Evolutionary conservation across 164 flowering plant species (phyloP), one percentile per base, ranked within the genome.

Genomic region (Umbellularia californica): DNA sequence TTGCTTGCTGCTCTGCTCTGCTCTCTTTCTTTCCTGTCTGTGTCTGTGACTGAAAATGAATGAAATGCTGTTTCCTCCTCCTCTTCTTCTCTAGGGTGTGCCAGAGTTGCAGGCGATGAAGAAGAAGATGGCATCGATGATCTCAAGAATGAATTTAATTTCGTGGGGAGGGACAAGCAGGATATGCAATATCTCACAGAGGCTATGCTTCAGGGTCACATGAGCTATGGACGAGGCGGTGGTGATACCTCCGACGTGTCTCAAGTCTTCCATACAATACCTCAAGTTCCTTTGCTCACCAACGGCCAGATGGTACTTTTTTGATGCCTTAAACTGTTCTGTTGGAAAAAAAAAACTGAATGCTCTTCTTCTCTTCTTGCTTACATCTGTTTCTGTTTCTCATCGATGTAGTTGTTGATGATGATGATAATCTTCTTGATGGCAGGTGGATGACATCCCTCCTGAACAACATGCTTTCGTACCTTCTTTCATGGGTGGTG

Each of bases 121-220:
- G 92, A 88, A 70, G 92, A 88, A 75, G 91, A 88, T 68, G 90
- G 65, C 58, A 74, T 74, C 5, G 91, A 88, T 76, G 91, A 88
- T 70, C 62, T 88, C 55, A 90, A 88, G 65, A 83, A 87, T 50
- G 90, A 89, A 79, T 87, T 89, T 68, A 82, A 78, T 82, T 85
- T 82, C 55, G 66, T 72, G 63, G 80, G 80, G 24, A 78, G 77
- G 65, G 76, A 69, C 71, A 79, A 51, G 62, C 81, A 72, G 71
- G 85, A 78, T 74, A 72, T 72, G 86, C 85, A 82, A 63, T 81
- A 78, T 63, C 74, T 75, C 52, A 77, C 82, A 0, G 82, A 82
- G 75, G 78, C 82, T 13, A 79, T 82, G 84, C 80, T 82, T 70
- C 82, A 82, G 41, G 82, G 84, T 47, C 81, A 79, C 65, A 82